Evolutionary conservation across 2,329 filamentous ascomycete genomes (phyloP).

Genomic region (Sporothrix globosa): DNA sequence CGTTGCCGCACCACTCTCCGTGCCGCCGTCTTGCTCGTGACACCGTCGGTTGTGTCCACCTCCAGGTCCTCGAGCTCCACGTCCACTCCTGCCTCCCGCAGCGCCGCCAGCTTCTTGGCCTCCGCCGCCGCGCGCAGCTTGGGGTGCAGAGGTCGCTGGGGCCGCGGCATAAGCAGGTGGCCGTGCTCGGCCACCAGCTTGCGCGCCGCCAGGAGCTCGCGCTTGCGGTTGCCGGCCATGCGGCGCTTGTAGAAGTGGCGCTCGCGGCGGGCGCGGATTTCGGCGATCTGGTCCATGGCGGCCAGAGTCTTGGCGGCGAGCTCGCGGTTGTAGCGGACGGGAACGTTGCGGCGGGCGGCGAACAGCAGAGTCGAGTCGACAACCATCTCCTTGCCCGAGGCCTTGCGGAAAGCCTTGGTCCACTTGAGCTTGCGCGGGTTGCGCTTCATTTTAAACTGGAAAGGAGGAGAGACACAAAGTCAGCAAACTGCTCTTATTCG

Average conservation of each 20-base stretch:
- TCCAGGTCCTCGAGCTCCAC: conserved; percentile 53
- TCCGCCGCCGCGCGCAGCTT: conserved; percentile 55
- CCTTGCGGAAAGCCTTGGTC: conserved; percentile 90
- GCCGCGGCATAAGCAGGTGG: conserved; percentile 79
- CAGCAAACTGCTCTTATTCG: neutral
- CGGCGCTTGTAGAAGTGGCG: conserved; percentile 91
- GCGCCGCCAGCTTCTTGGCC: conserved; percentile 38
- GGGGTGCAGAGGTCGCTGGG: conserved; percentile 35
- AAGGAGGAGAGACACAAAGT: neutral
- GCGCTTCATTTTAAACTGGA: conserved; percentile 92
- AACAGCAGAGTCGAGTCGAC: conserved; percentile 95
- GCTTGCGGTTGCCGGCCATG: conserved; percentile 87
- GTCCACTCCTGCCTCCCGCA: conserved; percentile 55
- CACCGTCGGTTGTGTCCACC: conserved; percentile 42
- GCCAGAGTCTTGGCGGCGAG: conserved; percentile 83
- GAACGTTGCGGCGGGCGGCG: conserved; percentile 88
- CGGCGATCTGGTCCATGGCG: conserved; percentile 87
- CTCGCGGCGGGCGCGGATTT: conserved; percentile 83
- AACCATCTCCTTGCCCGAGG: conserved; percentile 83
- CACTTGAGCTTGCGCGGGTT: conserved; percentile 96
- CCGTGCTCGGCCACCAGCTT: conserved; percentile 90
- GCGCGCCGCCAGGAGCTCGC: conserved; percentile 75
- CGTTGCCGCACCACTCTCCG: conserved; percentile 46
- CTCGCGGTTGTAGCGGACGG: conserved; percentile 93
- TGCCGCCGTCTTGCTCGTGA: conserved; percentile 39